These are phyloP conservation scores for Hymenoscyphus infarciens DNA, from an alignment of 2,329 filamentous ascomycete species.

Conservation along the genomic window DNA sequence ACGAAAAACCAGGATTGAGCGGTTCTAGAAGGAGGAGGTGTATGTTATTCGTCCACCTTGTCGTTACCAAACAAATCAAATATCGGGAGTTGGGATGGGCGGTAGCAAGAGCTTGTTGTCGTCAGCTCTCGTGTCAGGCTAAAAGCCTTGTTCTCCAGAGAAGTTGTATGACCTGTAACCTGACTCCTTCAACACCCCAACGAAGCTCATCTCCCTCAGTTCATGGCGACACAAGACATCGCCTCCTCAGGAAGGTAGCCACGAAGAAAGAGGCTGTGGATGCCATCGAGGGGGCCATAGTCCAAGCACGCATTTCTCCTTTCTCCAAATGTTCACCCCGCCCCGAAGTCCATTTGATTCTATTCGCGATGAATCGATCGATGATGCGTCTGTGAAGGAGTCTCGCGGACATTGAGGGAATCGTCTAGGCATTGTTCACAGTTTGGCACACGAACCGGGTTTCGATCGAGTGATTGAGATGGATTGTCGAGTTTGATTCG, in stretches of 20 bases:
- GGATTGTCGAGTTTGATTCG: conserved; percentile 16
- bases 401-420: neutral
- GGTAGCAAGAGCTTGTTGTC: no score
- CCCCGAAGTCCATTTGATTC: no score
- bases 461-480: neutral
- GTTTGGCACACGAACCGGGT: neutral
- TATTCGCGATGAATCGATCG: no score
- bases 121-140: neutral
- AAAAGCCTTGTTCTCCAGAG: neutral
- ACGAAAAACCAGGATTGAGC: no score
- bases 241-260: no score
- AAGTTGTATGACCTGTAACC: neutral
- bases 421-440: neutral
- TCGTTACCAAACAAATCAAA: neutral
- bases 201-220: neutral
- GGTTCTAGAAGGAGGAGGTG: no score
- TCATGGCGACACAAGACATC: no score
- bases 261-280: no score
- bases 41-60: neutral
- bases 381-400: neutral
- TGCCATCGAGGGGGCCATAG: no score
- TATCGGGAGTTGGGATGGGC: no score
- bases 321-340: no score
- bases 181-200: neutral
- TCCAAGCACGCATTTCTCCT: no score